Percentiles rank a stretch among this genome's conserved stretches.
Evolutionary conservation across 257 asterid species (phyloP).

Genomic region (Solanum chaucha): DNA sequence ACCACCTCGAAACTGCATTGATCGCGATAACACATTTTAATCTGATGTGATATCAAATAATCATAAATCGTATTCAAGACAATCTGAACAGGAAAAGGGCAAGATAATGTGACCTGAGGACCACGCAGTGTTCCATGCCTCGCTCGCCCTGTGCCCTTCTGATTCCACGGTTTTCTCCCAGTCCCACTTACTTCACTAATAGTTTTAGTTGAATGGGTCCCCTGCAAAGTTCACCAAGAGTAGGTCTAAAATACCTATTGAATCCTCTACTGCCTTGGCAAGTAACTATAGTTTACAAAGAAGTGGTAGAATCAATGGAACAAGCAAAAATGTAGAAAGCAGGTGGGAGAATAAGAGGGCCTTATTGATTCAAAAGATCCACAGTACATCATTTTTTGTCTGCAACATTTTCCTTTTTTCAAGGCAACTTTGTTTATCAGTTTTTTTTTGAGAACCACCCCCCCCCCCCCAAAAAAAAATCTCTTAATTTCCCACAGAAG

Average conservation of each 20-base stretch:
- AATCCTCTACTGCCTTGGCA: background rate
- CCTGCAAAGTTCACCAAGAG: slow-evolving; percentile 28
- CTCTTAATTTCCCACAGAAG: background rate
- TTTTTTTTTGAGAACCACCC: background rate
- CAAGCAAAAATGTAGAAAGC: background rate
- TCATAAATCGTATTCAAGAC: background rate
- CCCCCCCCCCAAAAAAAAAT: background rate
- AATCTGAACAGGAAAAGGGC: background rate
- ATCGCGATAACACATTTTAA: slow-evolving; percentile 1
- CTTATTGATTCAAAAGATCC: background rate
- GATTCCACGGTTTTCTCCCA: slow-evolving; percentile 84
- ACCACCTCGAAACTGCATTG: slow-evolving; percentile 84
- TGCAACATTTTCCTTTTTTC: background rate
- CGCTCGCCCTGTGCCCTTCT: slow-evolving; percentile 92
- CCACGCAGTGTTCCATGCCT: slow-evolving; percentile 85
- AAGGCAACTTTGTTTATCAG: background rate
- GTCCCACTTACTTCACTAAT: slow-evolving; percentile 95
- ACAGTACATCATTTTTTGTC: background rate
- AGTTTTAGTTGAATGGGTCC: slow-evolving; percentile 91
- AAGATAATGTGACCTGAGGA: slow-evolving; percentile 49
- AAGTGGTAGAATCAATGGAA: background rate
- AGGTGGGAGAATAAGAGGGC: background rate
- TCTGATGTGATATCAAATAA: background rate
- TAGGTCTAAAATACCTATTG: background rate
- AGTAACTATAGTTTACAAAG: background rate